A percentile compares a stretch with the other conserved stretches of the same genome.
These are phyloP conservation scores for Fusarium veterinarium DNA, from an alignment of 2,329 filamentous ascomycete genomes.

Conservation along the genomic window DNA sequence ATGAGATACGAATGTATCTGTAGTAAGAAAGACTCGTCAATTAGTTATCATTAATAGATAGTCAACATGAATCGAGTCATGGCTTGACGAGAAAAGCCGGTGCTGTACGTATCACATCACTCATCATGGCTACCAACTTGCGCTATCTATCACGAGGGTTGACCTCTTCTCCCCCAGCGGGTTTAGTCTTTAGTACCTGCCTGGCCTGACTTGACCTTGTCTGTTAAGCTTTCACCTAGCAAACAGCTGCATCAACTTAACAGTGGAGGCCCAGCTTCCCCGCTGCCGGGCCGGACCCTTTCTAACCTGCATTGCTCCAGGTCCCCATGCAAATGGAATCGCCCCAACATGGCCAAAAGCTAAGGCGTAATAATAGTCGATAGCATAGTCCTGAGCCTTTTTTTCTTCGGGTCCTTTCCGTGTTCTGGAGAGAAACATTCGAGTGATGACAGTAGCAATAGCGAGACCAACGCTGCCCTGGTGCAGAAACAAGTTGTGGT, in stretches of 20 bases:
- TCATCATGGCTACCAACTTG: slow-evolving; percentile 7
- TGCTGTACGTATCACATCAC: slow-evolving; percentile 17
- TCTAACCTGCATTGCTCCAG: slow-evolving; percentile 25
- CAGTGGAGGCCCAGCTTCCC: slow-evolving; percentile 39
- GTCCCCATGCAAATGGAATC: slow-evolving; percentile 19
- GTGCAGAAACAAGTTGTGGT: background rate
- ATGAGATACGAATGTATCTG: background rate
- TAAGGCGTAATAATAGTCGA: slow-evolving; percentile 19
- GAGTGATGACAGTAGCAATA: background rate
- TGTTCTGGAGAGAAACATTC: background rate
- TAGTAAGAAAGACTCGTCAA: background rate
- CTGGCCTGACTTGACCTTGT: slow-evolving; percentile 6
- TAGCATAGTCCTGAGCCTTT: background rate
- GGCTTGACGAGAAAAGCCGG: slow-evolving; percentile 19
- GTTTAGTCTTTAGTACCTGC: slow-evolving; percentile 17
- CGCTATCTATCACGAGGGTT: slow-evolving; percentile 41
- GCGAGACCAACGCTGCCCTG: background rate
- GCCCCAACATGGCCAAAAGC: slow-evolving; percentile 14
- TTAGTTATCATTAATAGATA: slow-evolving; percentile 2
- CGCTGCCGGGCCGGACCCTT: slow-evolving; percentile 32
- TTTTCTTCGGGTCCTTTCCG: background rate
- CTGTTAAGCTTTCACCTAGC: slow-evolving; percentile 24
- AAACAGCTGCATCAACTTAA: slow-evolving; percentile 25
- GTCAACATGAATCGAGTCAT: slow-evolving; percentile 25
- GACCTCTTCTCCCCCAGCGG: slow-evolving; percentile 10